Evolutionary conservation across 306 rosid genomes (phyloP), one percentile per base, ranked within the genome.

Genomic region (Begonia loranthoides): DNA sequence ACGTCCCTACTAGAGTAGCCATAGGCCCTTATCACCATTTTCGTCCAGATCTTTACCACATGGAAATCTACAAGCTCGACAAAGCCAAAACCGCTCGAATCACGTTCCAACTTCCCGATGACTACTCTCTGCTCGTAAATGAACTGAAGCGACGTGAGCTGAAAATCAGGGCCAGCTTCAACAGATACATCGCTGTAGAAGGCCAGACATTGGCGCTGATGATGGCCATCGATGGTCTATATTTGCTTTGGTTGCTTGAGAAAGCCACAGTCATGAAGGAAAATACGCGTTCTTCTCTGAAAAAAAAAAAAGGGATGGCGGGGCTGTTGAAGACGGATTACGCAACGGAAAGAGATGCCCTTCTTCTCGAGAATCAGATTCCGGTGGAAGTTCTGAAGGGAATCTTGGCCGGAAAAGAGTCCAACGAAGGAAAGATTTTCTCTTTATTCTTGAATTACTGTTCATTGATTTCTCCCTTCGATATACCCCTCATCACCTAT

Each of bases 11-110:
- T 14, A 16, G 13, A 2, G 13, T 57, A 6, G 61, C 51, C 12
- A 13, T 57, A 6, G 61, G 61, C 17, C 61, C 61, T 22, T 57
- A 57, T n/a, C 43, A 57, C 52, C 61, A 57, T 28, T 24, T 57
- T 41, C 12, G 15, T 17, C 24, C 22, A 2, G 61, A 43, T 12
- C 61, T 57, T 16, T 45, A 45, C 52, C 12, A 24, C 13, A 57
- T 57, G 9, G 8, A 57, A 45, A 24, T 57, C 22, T 22, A 22
- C 52, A 57, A 57, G 61, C 61, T 57, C 41, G 28, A 57, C 7
- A 45, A 45, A 1, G 52, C 61, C 13, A 44, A 24, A 17, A 41
- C 45, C 4, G 17, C 51, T 9, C 14, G 1, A 57, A 13, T 43
- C 3, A 1, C 17, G 6, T 45, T 44, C 61, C 15, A 45, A 13